Conservation (phyloP, 1,284 basidiomycete species). For the Austroboletus niveus region DNA sequence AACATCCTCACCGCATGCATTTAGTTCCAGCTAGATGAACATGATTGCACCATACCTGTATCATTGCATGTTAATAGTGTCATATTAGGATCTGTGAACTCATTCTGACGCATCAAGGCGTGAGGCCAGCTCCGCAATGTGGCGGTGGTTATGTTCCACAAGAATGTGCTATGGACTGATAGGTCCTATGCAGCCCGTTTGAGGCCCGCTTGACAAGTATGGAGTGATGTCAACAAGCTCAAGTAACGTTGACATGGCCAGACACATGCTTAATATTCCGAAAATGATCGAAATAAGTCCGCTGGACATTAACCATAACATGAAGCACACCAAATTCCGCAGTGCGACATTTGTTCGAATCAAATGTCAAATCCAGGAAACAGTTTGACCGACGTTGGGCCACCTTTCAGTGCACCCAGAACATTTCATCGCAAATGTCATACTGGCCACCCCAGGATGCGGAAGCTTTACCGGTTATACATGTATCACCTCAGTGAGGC, state of each 20-base stretch:
- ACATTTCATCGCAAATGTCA: too few species aligned
- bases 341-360: neutral
- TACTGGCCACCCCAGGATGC: too few species aligned
- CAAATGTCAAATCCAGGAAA: too few species aligned
- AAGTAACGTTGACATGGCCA: neutral
- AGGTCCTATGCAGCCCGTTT: neutral
- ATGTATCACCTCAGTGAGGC: neutral
- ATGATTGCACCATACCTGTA: slow-evolving; percentile 31
- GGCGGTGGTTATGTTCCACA: neutral
- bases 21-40: slow-evolving; percentile 11
- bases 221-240: neutral
- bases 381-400: too few species aligned
- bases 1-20: neutral
- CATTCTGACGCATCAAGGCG: slow-evolving; percentile 4
- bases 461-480: too few species aligned
- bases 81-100: slow-evolving; percentile 8
- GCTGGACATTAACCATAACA: neutral
- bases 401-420: neutral
- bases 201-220: slow-evolving; percentile 1
- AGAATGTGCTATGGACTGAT: neutral
- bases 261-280: neutral
- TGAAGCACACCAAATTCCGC: neutral
- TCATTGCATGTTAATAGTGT: slow-evolving; percentile 18
- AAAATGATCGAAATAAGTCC: neutral
- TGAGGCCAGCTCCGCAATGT: neutral